Evolutionary conservation across 768 basidiomycete species (phyloP), one percentile per base, ranked within the genome.

Genomic region (Kwoniella sp.): DNA sequence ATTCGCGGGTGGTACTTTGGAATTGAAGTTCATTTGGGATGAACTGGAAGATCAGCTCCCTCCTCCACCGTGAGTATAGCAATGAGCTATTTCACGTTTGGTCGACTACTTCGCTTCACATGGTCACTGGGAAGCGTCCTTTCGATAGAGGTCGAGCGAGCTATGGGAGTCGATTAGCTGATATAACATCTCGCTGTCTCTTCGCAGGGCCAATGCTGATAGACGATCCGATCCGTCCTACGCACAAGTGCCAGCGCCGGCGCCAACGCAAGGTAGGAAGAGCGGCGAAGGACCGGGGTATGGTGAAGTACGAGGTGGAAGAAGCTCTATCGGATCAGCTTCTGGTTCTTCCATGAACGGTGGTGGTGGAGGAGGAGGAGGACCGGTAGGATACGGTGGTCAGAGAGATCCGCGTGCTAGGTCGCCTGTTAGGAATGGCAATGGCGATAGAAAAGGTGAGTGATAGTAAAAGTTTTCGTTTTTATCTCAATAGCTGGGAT

Each of bases 11-110:
- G 93, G 96, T 15, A 86, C 88, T 0, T 88, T 96, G 86, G 90
- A 94, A 58, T 88, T 97, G 49, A 82, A 86, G 0, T 91, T 90
- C 68, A 89, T 89, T 30, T 95, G 91, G 89, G 92, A 97, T 61
- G 83, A 85, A 13, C 83, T 82, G 6, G 87, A 88, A 61, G 80
- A 82, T 0, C 82, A 84, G 44, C 80, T 85, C 22, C 84, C 85
- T 47, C 81, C 82, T 44, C 83, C 81, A 21, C 79, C 81, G 74
- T 78, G 50, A 55, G 76, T 19, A 82, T 82, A 3, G 40, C 40
- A 15, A 13, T 33, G 33, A 13, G 33, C 33, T 33, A n/a, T n/a
- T n/a, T n/a, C n/a, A n/a, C n/a, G n/a, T n/a, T n/a, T n/a, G n/a
- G n/a, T n/a, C n/a, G n/a, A n/a, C n/a, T n/a, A n/a, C n/a, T n/a